These are phyloP conservation scores for Plectosphaerella cucumerina DNA, from an alignment of 2,329 filamentous ascomycete genomes.

Conservation along the genomic window DNA sequence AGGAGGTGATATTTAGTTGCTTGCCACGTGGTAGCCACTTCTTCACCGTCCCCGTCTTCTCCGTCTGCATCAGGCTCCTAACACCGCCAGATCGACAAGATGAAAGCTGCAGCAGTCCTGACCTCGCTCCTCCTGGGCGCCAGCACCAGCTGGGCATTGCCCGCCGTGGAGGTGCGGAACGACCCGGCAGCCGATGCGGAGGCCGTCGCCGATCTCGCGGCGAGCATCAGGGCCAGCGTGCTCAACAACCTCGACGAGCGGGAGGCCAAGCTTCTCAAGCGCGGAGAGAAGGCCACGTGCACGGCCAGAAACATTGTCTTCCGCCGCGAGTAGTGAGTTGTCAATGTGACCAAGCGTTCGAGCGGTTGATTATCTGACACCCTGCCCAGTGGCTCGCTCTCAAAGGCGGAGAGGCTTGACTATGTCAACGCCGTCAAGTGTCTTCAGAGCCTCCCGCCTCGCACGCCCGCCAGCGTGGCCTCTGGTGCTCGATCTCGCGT, in stretches of 20 bases:
- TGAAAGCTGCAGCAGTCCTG: slow-evolving; percentile 11
- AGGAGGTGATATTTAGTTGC: neutral
- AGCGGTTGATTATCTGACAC: neutral
- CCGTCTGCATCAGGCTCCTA: neutral
- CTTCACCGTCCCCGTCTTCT: neutral
- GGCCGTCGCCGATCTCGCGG: slow-evolving; percentile 12
- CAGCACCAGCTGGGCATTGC: slow-evolving; percentile 6
- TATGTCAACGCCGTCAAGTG: slow-evolving; percentile 44
- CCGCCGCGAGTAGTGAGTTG: slow-evolving; percentile 23
- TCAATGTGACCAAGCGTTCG: neutral
- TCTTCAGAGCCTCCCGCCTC: slow-evolving; percentile 31
- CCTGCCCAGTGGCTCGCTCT: slow-evolving; percentile 22
- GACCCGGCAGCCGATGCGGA: slow-evolving; percentile 7
- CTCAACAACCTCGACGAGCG: slow-evolving; percentile 11
- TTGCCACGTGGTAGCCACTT: neutral
- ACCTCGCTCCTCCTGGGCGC: slow-evolving; percentile 11
- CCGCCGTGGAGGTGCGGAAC: slow-evolving; percentile 8
- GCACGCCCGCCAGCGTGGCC: slow-evolving; percentile 24
- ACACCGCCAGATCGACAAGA: neutral
- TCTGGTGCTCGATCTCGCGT: slow-evolving; percentile 35
- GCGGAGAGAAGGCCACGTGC: slow-evolving; percentile 15
- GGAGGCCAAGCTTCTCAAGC: slow-evolving; percentile 14
- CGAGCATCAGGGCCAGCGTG: slow-evolving; percentile 14
- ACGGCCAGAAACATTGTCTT: slow-evolving; percentile 19
- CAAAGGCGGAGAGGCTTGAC: slow-evolving; percentile 22